Evolutionary conservation across 192 early-diverging fungal species (phyloP), one percentile per base, ranked within the genome.

Genomic region (Rhizoclosmatium sp.): DNA sequence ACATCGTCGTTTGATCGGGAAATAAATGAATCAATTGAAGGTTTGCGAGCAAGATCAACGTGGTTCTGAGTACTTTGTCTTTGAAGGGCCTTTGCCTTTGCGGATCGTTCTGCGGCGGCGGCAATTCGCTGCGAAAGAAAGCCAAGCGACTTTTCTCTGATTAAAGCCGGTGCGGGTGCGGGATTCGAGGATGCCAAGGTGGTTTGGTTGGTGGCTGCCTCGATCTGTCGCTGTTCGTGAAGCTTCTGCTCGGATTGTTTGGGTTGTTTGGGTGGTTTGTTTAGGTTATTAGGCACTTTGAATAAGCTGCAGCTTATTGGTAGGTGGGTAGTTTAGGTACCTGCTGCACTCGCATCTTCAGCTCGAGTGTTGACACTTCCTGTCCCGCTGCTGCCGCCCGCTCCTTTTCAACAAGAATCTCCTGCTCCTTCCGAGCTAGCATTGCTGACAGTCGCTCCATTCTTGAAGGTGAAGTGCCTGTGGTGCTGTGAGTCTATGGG

Each of bases 371-470:
- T 59, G 72, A 62, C 4, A 41, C 21, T 7, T 14, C 42, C 7
- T 41, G 9, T 19, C 5, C 14, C 44, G 42, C 72, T 10, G 46
- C 46, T 45, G 59, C 56, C 39, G 19, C 72, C 2, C 56, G 56
- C 72, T 75, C 72, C 23, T 44, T 16, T 44, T 59, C 14, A 10
- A 75, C 59, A 5, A 75, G 45, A 21, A 75, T 56, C 60, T 75
- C 72, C 39, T 75, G 72, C 59, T 75, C 59, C 59, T 75, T 62
- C 21, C 59, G 56, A 41, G 59, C 51, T 9, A 62, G 72, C 58
- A 75, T 75, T 3, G 72, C 72, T 16, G 72, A 75, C 2, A 75
- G 46, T 45, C 72, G 56, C 72, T 75, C 72, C 72, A 75, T 75
- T 54, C 16, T 54, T 31, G 31, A 31, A 31, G 31, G 31, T 31